Evolutionary conservation across 106 monocot species (phyloP), one percentile per base, ranked within the genome.

Genomic region (Dendrobium officinale): DNA sequence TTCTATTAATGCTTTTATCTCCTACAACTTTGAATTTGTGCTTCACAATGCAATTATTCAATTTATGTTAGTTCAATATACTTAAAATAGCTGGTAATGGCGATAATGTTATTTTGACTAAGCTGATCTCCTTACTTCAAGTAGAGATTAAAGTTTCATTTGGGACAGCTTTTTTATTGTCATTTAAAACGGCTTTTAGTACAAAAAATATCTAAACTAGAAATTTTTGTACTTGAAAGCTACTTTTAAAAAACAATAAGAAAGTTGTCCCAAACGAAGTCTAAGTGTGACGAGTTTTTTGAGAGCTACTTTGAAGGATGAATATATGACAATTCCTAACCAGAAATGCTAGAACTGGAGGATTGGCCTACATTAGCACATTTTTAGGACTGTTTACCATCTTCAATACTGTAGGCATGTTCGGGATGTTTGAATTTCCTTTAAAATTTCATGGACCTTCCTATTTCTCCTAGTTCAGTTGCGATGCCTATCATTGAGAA

Each of bases 281-380:
- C 31, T 31, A 31, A 77, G 76, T 83, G 73, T 20, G 41, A 77
- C 6, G 55, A 86, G 22, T 94, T 92, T 75, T 94, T 94, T 78
- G 80, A 83, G 77, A 88, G 90, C 66, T 94, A 94, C 54, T 51
- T 9, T 31, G 86, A 92, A 47, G 94, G 94, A 55, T 19, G 88
- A 73, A 81, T 82, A 61, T 88, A 92, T 84, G 42, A 51, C 48
- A 94, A 94, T 81, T 27, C 54, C 18, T 94, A 89, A 89, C 94
- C 94, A 44, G 88, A 76, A 67, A 91, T 94, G 94, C 89, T 94
- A 33, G 92, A 94, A 80, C 37, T 94, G 24, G 91, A 91, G 80
- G 91, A 94, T 81, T 94, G 94, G 94, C 94, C 89, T 22, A 79
- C 90, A 16, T 80, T 86, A 61, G 56, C 86, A 42, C 73, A 78